Conservation (phyloP, 1,284 basidiomycete genomes). For the Trichosporon ovoides region DNA sequence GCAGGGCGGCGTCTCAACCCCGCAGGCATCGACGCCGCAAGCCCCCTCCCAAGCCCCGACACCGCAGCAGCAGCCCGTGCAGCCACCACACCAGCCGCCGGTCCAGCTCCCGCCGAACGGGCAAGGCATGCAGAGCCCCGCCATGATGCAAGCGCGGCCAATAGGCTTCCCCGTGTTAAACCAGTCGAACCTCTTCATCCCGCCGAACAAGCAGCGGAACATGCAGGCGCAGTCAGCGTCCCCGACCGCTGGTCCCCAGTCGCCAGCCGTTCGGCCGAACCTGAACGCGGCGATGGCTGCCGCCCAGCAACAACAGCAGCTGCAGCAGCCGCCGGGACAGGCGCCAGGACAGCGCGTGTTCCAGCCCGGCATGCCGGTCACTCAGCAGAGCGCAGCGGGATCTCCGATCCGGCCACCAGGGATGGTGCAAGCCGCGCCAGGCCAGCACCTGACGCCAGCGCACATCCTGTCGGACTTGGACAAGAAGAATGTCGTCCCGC, state of each 20-base stretch:
- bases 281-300: slow-evolving; percentile 5
- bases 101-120: background rate
- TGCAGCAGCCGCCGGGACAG: slow-evolving; percentile 8
- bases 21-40: background rate
- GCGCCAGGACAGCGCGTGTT: slow-evolving; percentile 21
- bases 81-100: slow-evolving; percentile 11
- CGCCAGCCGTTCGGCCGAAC: slow-evolving; percentile 24
- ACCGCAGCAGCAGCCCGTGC: slow-evolving; percentile 6
- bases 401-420: slow-evolving; percentile 8
- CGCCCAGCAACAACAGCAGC: background rate
- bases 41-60: background rate
- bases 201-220: slow-evolving; percentile 34
- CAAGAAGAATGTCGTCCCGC: slow-evolving; percentile 16
- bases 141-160: slow-evolving; percentile 17
- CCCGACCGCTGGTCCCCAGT: slow-evolving; percentile 9
- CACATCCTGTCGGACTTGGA: slow-evolving; percentile 19
- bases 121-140: slow-evolving; percentile 12
- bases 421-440: slow-evolving; percentile 12
- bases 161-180: slow-evolving; percentile 19
- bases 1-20: background rate
- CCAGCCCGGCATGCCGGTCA: slow-evolving; percentile 36
- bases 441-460: slow-evolving; percentile 17
- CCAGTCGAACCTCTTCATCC: slow-evolving; percentile 36
- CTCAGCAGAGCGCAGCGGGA: slow-evolving; percentile 9
- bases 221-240: slow-evolving; percentile 4